A percentile compares a stretch with the other conserved stretches of the same genome.
Evolutionary conservation across 345 rosid species (phyloP).

Genomic region (Hibiscus tridactylites): DNA sequence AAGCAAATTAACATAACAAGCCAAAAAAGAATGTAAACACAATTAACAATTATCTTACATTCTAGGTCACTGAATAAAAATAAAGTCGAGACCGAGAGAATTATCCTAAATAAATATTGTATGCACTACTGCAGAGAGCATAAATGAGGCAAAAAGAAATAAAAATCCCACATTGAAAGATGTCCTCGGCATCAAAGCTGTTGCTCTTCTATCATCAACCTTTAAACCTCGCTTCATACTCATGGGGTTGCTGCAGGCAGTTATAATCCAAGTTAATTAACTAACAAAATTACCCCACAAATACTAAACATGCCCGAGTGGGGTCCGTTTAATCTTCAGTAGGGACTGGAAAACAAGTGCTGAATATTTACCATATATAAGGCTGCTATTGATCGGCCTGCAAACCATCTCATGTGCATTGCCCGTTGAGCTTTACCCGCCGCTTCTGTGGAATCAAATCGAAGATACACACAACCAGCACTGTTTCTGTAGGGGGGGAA

Average conservation of each 20-base stretch:
- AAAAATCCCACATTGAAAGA: background rate
- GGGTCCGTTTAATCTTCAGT: background rate
- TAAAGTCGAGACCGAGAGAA: no score
- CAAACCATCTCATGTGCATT: conserved; percentile 97
- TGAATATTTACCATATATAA: conserved; percentile 52
- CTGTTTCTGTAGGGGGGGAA: conserved; percentile 44
- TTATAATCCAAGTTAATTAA: background rate
- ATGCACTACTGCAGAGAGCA: no score
- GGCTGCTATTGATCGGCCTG: conserved; percentile 72
- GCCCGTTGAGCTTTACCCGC: conserved; percentile 66
- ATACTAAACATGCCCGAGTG: background rate
- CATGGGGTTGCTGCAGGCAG: conserved; percentile 46
- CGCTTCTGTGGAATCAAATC: conserved; percentile 52
- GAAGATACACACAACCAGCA: conserved; percentile 68
- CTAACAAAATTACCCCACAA: background rate
- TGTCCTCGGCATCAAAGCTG: background rate
- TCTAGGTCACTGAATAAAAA: background rate
- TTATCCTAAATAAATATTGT: no score
- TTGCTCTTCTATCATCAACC: conserved; percentile 8
- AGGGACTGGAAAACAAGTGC: background rate
- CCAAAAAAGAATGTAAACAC: background rate
- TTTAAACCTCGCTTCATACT: conserved; percentile 57
- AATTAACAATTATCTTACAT: background rate
- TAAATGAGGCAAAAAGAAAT: background rate
- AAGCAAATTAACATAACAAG: no score